Evolutionary conservation across 176 grass and related monocot genomes (phyloP), one percentile per base, ranked within the genome.

Genomic region (Thinopyrum elongatum): DNA sequence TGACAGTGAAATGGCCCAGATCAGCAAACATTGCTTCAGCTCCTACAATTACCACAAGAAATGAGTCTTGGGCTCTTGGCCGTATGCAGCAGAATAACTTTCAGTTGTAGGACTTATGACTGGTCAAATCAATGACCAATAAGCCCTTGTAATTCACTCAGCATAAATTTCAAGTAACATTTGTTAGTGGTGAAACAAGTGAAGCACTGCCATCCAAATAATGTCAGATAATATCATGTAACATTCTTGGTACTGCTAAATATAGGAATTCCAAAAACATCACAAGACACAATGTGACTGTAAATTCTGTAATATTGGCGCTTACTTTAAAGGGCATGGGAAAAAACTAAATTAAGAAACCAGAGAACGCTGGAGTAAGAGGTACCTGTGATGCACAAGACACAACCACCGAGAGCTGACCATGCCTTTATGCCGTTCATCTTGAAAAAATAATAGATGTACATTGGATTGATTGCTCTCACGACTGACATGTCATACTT

Each of bases 21-120:
- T 99, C 97, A 80, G 97, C 97, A 85, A 99, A 96, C 97, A 99
- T 99, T 88, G 94, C 97, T 93, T 99, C 97, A 86, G 97, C 90
- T 80, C 97, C 97, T 98, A 85, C 72, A 94, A 47, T 92, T 86
- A 74, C 41, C 84, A 39, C 88, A 86, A 25, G n/a, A 65, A 78
- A 78, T 60, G 42, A 76, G 41, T 30, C 55, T 58, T 58, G 55
- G 55, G 53, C 30, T 46, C 3, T 77, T 31, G 75, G 65, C 44
- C 14, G 1, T 64, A 78, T 58, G 58, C 42, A 61, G 47, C 57
- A 65, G 17, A 66, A 69, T 29, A 62, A 57, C 2, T 75, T 86
- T 23, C 46, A 58, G 19, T 33, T 6, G 30, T 76, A 86, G 17
- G 17, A 5, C 49, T 46, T 51, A 77, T 82, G 29, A 78, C 39